Percentiles rank a stretch among this genome's conserved stretches.
Conservation (phyloP, 1,284 basidiomycete species). For the Pascua sp. region DNA sequence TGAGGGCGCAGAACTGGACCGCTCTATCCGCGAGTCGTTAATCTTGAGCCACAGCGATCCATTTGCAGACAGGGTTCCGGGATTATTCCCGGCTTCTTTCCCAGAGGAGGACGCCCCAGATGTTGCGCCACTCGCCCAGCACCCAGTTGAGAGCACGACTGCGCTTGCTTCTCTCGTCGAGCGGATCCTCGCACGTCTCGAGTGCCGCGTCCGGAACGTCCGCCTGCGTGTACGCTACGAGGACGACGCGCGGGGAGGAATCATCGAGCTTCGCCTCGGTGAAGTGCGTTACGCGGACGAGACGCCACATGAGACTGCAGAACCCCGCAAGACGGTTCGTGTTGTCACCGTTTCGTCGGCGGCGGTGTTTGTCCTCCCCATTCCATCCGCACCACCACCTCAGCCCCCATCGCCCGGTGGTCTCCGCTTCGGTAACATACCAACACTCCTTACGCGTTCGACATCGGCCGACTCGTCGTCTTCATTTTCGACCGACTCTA, state of each 20-base stretch:
- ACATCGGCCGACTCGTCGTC: conserved; percentile 5
- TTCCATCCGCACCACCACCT: not conserved
- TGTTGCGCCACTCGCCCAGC: too few relatives aligned
- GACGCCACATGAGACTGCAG: conserved; percentile 12
- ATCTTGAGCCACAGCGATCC: conserved; percentile 38
- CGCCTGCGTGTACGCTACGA: conserved; percentile 52
- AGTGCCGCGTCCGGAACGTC: conserved; percentile 68
- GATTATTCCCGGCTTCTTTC: conserved; percentile 31
- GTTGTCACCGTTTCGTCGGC: conserved; percentile 26
- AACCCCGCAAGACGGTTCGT: conserved; percentile 19
- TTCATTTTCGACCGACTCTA: conserved; percentile 29
- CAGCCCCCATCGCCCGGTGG: too few relatives aligned
- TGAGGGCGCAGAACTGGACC: conserved; percentile 68
- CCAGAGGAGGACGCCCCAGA: not conserved
- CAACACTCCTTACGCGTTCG: too few relatives aligned
- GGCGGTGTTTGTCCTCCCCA: conserved; percentile 22
- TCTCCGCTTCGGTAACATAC: too few relatives aligned
- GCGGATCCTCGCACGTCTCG: conserved; percentile 72
- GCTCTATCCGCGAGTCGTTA: conserved; percentile 57
- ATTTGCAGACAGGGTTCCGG: conserved; percentile 35
- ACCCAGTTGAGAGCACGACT: conserved; percentile 57
- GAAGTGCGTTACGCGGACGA: conserved; percentile 45
- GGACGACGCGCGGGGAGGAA: conserved; percentile 28
- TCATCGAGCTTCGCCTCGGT: conserved; percentile 41
- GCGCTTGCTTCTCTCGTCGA: conserved; percentile 81